phyloP scores from a whole-genome alignment of 108 stramenopile species.

The Fragilaria radians region DNA sequence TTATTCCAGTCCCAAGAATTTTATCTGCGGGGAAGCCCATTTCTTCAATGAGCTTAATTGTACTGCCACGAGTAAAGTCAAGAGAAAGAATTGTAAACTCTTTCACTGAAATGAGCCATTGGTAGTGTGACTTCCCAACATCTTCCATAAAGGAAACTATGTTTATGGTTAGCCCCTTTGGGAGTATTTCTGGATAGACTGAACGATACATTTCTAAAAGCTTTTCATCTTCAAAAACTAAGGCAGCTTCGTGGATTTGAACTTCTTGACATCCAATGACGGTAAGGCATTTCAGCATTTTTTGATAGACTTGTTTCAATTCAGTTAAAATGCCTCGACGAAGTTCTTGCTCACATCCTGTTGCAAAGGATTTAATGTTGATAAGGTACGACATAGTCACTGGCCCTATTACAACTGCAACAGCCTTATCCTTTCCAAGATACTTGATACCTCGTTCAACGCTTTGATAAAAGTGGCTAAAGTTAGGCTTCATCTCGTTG shows the following conservation, averaged over 20 bases:
- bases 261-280: conserved; percentile 43
- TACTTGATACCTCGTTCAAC: conserved; percentile 29
- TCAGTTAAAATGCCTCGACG: conserved; percentile 13
- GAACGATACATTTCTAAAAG: conserved; percentile 7
- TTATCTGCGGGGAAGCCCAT: conserved; percentile 35
- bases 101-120: conserved; percentile 36
- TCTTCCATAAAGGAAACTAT: conserved; percentile 60
- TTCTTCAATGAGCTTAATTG: conserved; percentile 25
- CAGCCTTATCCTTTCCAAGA: conserved; percentile 27
- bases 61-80: conserved; percentile 57
- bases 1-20: conserved; percentile 45
- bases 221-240: conserved; percentile 36
- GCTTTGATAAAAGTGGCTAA: conserved; percentile 13
- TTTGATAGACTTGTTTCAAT: conserved; percentile 28
- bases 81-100: conserved; percentile 30
- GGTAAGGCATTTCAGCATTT: conserved; percentile 22
- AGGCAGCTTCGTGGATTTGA: conserved; percentile 57
- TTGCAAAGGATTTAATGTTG: conserved; percentile 10
- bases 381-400: conserved; percentile 37
- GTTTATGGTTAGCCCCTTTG: conserved; percentile 15
- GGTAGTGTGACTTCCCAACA: conserved; percentile 37
- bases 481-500: conserved; percentile 15
- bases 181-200: conserved; percentile 21
- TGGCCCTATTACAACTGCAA: conserved; percentile 51
- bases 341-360: neutral